Evolutionary conservation across 148 eudicot species (phyloP).

Genomic region (Simmondsia chinensis): DNA sequence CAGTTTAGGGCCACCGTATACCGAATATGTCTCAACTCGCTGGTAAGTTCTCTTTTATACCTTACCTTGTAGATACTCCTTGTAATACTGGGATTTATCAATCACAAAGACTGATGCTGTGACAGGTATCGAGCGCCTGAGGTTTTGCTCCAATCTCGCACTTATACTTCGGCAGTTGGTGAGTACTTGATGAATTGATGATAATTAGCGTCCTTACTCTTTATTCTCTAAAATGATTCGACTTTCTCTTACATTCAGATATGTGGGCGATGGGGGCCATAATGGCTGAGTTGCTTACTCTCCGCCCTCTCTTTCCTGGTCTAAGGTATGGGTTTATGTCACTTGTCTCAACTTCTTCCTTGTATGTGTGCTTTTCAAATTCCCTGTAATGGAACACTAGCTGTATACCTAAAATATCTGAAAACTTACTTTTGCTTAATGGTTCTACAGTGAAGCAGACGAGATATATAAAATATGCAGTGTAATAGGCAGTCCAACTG

Average conservation of each 20-base stretch:
- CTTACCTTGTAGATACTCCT: not conserved
- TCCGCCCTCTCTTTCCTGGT: constrained; percentile 91
- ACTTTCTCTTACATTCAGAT: constrained; percentile 30
- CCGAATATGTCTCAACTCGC: constrained; percentile 93
- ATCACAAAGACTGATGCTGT: constrained; percentile 3
- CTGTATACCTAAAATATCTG: too few species aligned
- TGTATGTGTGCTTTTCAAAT: not conserved
- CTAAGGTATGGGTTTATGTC: constrained; percentile 35
- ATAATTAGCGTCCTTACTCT: too few species aligned
- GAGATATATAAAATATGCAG: constrained; percentile 87
- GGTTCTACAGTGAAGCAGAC: constrained; percentile 64
- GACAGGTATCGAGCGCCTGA: constrained; percentile 98
- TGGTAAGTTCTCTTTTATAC: constrained; percentile 45
- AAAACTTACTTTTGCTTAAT: not conserved
- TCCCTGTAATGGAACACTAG: not conserved
- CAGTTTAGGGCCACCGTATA: constrained; percentile 64
- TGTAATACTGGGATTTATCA: not conserved
- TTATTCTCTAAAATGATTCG: not conserved
- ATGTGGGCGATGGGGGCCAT: constrained; percentile 99
- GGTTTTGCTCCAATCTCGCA: constrained; percentile 78
- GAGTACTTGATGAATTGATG: constrained; percentile 21
- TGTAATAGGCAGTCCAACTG: constrained; percentile 70
- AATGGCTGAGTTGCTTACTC: constrained; percentile 85
- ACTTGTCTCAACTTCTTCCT: not conserved
- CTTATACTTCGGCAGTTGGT: constrained; percentile 91